Evolutionary conservation across 371 early-diverging fungal species (phyloP).

Genomic region (Nematocida sp.): DNA sequence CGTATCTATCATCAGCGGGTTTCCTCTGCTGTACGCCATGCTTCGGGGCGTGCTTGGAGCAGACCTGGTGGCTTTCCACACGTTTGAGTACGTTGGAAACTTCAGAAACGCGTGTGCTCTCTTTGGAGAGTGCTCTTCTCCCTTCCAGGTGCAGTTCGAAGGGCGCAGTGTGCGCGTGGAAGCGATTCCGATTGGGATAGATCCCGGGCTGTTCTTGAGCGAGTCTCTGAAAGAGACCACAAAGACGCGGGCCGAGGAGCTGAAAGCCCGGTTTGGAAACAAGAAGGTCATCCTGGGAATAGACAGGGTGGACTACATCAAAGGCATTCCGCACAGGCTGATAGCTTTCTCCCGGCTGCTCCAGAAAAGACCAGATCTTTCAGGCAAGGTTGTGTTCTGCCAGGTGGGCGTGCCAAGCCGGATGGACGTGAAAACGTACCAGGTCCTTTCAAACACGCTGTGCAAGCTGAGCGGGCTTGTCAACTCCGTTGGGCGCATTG

Average conservation of each 20-base stretch:
- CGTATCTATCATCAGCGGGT: constrained; percentile 78
- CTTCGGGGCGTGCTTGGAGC: constrained; percentile 77
- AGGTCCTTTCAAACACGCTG: constrained; percentile 75
- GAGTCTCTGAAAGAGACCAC: constrained; percentile 67
- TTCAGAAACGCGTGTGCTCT: constrained; percentile 87
- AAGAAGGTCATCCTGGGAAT: constrained; percentile 89
- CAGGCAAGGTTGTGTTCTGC: constrained; percentile 75
- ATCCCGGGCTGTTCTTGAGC: constrained; percentile 78
- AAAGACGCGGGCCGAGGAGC: constrained; percentile 69
- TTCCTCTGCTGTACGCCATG: constrained; percentile 80
- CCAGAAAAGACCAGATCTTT: constrained; percentile 77
- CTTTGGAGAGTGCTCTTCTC: constrained; percentile 68
- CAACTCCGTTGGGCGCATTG: constrained; percentile 87
- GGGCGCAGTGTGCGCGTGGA: constrained; percentile 16
- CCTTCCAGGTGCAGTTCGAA: neutral
- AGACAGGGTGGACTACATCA: constrained; percentile 97
- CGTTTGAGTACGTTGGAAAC: constrained; percentile 94
- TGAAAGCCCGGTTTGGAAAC: constrained; percentile 75
- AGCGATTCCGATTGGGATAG: constrained; percentile 96
- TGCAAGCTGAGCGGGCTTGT: constrained; percentile 88
- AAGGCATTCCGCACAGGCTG: constrained; percentile 97
- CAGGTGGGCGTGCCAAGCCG: constrained; percentile 95
- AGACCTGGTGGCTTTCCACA: constrained; percentile 92
- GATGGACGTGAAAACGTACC: constrained; percentile 85
- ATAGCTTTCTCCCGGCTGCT: constrained; percentile 86